Evolutionary conservation across 768 basidiomycete species (phyloP), one percentile per base, ranked within the genome.

Genomic region (Boletus pseudo-olivaceus): DNA sequence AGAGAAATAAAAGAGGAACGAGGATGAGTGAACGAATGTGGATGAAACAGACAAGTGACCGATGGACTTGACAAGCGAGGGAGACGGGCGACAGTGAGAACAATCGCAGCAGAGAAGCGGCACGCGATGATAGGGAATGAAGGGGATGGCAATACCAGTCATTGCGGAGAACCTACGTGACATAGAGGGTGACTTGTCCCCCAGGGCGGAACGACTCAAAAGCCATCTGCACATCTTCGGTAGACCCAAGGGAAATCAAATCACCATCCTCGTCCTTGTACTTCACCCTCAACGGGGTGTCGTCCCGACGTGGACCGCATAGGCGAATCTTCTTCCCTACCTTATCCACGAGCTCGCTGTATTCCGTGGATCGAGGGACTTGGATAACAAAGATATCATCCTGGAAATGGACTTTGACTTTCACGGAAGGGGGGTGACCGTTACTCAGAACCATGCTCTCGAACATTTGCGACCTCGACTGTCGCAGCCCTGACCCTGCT

Each of bases 341-440:
- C 67, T 87, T 88, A 70, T 93, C 89, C 49, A 95, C 88, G 49
- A 98, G 78, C 41, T 93, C 90, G 49, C 75, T 77, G 70, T 87
- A 95, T 67, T 89, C 84, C 33, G 90, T 91, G 57, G 77, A 72
- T 57, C 87, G 81, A 40, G 90, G 81, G 26, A 96, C 92, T 71
- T 93, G 89, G 54, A 98, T 90, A 58, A 96, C 88, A 67, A 98
- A 98, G 43, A 97, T 89, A 68, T 97, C 94, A 62, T 95, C 90
- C 64, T 92, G 85, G 75, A 89, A 98, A 70, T 91, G 90, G 49
- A 98, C 93, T 73, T 96, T 96, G 67, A 98, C 85, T 67, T 94
- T 92, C 40, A 98, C 86, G 11, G 86, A 81, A 5, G 76, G 71
- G 10, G 59, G 61, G 52, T 64, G 67, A 52, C 66, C 58, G 26